These are phyloP conservation scores for Podosphaera leucotricha DNA, from an alignment of 2,329 filamentous ascomycete genomes.

Conservation along the genomic window DNA sequence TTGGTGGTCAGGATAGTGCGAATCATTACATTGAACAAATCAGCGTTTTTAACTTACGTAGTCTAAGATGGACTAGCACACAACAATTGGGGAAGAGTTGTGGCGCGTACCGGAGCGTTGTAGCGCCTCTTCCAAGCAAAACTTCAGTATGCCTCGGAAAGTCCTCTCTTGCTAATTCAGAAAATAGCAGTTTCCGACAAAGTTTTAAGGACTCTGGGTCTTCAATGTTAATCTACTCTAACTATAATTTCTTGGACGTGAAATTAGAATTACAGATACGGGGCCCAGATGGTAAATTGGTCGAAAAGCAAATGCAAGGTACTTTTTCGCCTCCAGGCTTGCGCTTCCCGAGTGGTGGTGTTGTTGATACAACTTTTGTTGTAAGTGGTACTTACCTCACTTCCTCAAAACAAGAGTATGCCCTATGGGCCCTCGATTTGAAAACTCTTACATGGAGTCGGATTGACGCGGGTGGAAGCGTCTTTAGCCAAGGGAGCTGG, in stretches of 20 bases:
- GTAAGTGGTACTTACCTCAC: constrained; percentile 95
- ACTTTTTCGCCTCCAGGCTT: constrained; percentile 74
- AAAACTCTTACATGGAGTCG: constrained; percentile 78
- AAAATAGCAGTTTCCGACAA: constrained; percentile 21
- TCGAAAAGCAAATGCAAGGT: constrained; percentile 74
- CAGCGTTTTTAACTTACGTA: constrained; percentile 89
- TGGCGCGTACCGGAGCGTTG: constrained; percentile 87
- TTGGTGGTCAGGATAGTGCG: constrained; percentile 87
- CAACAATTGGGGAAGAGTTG: constrained; percentile 74
- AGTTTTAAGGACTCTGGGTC: constrained; percentile 34
- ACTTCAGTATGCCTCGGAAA: constrained; percentile 43
- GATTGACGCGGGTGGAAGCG: constrained; percentile 81
- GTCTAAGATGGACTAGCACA: constrained; percentile 85
- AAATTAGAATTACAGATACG: constrained; percentile 86
- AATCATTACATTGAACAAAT: constrained; percentile 99
- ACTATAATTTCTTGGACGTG: constrained; percentile 96
- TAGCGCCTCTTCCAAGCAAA: constrained; percentile 52
- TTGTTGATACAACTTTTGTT: constrained; percentile 90
- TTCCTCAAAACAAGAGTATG: constrained; percentile 94
- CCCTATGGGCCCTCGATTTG: constrained; percentile 82
- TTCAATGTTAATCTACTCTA: constrained; percentile 92
- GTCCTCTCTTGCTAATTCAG: constrained; percentile 16
- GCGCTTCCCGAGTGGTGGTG: constrained; percentile 82
- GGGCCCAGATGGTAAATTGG: constrained; percentile 56
- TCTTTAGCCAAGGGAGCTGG: constrained; percentile 95